These are phyloP conservation scores for Sclerotinia subarctica DNA, from an alignment of 2,329 filamentous ascomycete genomes.

Conservation along the genomic window DNA sequence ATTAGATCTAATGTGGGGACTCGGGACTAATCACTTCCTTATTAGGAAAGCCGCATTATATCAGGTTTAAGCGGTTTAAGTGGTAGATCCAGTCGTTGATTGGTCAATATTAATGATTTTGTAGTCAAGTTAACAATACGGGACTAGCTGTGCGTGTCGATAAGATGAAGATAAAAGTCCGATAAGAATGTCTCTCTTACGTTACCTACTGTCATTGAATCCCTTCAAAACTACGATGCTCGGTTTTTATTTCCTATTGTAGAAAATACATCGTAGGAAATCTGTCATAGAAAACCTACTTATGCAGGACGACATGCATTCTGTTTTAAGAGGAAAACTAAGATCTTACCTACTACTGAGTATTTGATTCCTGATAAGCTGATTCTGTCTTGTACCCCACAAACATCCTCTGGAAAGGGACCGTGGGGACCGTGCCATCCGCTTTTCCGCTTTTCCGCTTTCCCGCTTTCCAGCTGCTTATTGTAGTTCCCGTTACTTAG, in stretches of 20 bases:
- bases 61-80: not conserved
- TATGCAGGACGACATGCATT: no score
- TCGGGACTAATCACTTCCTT: constrained; percentile 3
- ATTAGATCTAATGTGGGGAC: not conserved
- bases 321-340: not conserved
- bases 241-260: not conserved
- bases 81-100: not conserved
- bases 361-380: not conserved
- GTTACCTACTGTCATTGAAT: not conserved
- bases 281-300: not conserved
- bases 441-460: not conserved
- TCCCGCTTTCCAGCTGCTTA: no score
- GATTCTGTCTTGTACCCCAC: not conserved
- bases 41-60: not conserved
- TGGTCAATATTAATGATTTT: not conserved
- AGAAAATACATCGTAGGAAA: not conserved
- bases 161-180: constrained; percentile 2
- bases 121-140: not conserved
- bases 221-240: not conserved
- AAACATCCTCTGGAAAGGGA: not conserved
- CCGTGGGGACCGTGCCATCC: not conserved
- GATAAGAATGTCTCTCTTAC: constrained; percentile 5
- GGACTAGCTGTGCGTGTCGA: not conserved
- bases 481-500: not conserved
- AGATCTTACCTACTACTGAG: no score